Evolutionary conservation across 2,329 filamentous ascomycete species (phyloP).

Genomic region (Onygenales sp.): DNA sequence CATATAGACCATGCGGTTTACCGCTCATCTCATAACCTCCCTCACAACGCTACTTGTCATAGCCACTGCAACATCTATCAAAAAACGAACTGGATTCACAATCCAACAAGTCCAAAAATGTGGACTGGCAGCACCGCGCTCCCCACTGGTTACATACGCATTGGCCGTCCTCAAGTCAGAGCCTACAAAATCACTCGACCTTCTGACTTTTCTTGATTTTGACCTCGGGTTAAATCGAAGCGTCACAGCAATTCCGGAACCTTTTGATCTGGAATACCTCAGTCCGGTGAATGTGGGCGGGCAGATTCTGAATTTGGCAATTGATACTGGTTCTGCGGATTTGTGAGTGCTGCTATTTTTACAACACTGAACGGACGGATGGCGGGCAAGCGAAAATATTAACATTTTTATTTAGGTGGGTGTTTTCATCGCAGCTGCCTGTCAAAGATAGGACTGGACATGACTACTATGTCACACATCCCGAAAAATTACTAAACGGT

Average conservation of each 20-base stretch:
- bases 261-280: conserved; percentile 50
- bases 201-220: background rate
- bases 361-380: background rate
- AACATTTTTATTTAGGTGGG: conserved; percentile 43
- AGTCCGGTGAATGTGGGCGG: conserved; percentile 55
- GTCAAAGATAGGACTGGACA: conserved; percentile 44
- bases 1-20: background rate
- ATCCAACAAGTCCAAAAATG: background rate
- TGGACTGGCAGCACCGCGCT: background rate
- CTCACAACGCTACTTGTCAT: conserved; percentile 1
- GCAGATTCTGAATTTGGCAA: conserved; percentile 55
- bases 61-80: conserved; percentile 5
- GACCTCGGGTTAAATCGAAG: background rate
- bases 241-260: conserved; percentile 33
- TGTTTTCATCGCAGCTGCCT: conserved; percentile 52
- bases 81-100: conserved; percentile 2
- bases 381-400: conserved; percentile 8
- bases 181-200: background rate
- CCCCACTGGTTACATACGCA: background rate
- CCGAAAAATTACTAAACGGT: conserved; percentile 37
- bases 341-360: conserved; percentile 40
- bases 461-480: conserved; percentile 47
- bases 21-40: background rate
- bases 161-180: background rate
- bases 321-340: conserved; percentile 62